A percentile compares a stretch with the other conserved stretches of the same genome.
These are phyloP conservation scores for Penicillium cosmopolitanum DNA, from an alignment of 495 filamentous ascomycete genomes.

Conservation along the genomic window DNA sequence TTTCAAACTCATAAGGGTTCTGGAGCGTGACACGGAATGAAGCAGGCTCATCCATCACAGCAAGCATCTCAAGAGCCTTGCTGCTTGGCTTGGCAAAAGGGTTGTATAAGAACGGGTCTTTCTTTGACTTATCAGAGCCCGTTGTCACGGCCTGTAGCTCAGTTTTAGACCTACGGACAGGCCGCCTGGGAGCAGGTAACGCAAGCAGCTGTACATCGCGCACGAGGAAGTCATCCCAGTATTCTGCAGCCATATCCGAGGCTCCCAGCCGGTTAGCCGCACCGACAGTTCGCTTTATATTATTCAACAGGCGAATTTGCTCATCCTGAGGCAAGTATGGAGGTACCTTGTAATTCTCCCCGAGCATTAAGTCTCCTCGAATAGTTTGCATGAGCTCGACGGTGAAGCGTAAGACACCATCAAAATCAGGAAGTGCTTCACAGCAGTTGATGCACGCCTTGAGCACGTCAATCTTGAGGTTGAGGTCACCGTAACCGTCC, in stretches of 20 bases:
- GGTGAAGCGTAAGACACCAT: conserved; percentile 83
- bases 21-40: conserved; percentile 82
- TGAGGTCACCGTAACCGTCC: conserved; percentile 50
- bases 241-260: conserved; percentile 71
- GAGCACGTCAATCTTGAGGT: conserved; percentile 82
- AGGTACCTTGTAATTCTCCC: conserved; percentile 45
- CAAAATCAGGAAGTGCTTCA: conserved; percentile 90
- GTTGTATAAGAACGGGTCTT: conserved; percentile 91
- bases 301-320: conserved; percentile 77
- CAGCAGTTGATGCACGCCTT: conserved; percentile 85
- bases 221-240: conserved; percentile 96
- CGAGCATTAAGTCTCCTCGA: conserved; percentile 73
- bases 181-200: conserved; percentile 53
- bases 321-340: conserved; percentile 78
- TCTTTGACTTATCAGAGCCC: conserved; percentile 53
- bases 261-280: conserved; percentile 75
- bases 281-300: conserved; percentile 79
- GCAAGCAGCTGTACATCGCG: conserved; percentile 74
- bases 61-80: conserved; percentile 61
- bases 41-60: conserved; percentile 76
- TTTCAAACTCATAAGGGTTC: conserved; percentile 90
- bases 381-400: conserved; percentile 80
- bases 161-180: conserved; percentile 70
- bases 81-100: conserved; percentile 75
- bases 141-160: conserved; percentile 67